A percentile compares a stretch with the other conserved stretches of the same genome.
Conservation (phyloP, 352 stramenopile genomes). For the Pythium sp. region DNA sequence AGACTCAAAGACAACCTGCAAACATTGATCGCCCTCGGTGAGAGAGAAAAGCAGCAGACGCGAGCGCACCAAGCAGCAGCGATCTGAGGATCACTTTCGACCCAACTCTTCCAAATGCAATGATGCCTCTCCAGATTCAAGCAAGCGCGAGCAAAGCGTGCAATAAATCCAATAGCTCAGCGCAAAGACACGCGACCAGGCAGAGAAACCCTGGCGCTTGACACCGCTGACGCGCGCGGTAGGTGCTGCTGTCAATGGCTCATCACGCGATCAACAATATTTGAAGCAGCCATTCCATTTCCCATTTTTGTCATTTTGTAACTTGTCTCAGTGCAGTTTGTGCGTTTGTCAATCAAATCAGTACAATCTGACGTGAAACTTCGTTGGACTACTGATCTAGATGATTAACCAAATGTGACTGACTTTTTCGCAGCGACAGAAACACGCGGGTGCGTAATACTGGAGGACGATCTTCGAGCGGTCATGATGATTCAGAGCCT, state of each 20-base stretch:
- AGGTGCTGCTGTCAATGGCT: neutral
- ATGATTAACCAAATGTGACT: neutral
- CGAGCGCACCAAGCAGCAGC: neutral
- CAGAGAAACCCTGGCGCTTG: neutral
- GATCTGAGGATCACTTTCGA: neutral
- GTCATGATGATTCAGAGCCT: neutral
- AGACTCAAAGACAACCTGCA: neutral
- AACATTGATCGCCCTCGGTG: neutral
- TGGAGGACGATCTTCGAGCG: neutral
- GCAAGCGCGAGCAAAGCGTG: neutral
- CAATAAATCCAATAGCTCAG: neutral
- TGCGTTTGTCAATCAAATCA: neutral
- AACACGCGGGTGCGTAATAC: neutral
- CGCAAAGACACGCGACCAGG: neutral
- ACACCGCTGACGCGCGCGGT: neutral
- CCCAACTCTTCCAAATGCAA: neutral
- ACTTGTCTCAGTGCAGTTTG: neutral
- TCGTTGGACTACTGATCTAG: neutral
- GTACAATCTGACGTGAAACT: neutral
- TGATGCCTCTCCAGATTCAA: neutral
- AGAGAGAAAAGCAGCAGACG: neutral
- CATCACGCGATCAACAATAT: neutral
- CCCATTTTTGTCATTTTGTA: neutral
- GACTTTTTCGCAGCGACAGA: neutral
- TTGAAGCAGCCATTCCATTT: neutral